Percentiles rank a stretch among this genome's conserved stretches.
These are phyloP conservation scores for Brassica balearica DNA, from an alignment of 441 rosid genomes.

Conservation along the genomic window DNA sequence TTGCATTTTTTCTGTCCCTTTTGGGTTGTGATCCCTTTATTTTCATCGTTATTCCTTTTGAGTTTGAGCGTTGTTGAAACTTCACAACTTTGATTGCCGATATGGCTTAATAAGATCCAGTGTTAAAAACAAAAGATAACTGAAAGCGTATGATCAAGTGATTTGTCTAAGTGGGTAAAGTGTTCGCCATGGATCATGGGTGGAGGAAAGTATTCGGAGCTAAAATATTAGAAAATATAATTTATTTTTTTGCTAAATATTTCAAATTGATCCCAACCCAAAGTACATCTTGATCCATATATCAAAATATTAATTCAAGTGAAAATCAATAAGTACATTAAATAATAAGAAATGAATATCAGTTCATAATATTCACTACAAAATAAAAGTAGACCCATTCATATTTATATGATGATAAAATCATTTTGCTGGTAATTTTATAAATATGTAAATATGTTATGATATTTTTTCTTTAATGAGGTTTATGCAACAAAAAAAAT, in stretches of 20 bases:
- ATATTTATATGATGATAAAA: background rate
- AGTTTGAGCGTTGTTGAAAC: no score
- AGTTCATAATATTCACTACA: background rate
- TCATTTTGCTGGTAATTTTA: background rate
- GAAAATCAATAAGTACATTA: background rate
- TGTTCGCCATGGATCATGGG: background rate
- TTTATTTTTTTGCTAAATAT: background rate
- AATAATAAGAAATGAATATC: background rate
- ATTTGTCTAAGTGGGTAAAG: background rate
- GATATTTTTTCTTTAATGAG: background rate
- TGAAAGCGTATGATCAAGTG: background rate
- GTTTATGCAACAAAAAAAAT: background rate
- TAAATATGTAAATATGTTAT: background rate
- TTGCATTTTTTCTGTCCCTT: no score
- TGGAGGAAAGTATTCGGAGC: background rate
- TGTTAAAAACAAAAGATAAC: background rate
- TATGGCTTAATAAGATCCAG: no score
- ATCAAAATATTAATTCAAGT: background rate
- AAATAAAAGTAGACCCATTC: background rate
- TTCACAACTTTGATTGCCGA: no score
- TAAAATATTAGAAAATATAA: background rate
- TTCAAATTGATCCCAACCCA: background rate
- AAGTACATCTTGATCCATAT: background rate
- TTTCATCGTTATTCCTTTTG: no score
- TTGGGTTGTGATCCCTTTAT: no score